Conservation (phyloP, 2,329 filamentous ascomycete genomes). For the Pseudocercospora cruenta region DNA sequence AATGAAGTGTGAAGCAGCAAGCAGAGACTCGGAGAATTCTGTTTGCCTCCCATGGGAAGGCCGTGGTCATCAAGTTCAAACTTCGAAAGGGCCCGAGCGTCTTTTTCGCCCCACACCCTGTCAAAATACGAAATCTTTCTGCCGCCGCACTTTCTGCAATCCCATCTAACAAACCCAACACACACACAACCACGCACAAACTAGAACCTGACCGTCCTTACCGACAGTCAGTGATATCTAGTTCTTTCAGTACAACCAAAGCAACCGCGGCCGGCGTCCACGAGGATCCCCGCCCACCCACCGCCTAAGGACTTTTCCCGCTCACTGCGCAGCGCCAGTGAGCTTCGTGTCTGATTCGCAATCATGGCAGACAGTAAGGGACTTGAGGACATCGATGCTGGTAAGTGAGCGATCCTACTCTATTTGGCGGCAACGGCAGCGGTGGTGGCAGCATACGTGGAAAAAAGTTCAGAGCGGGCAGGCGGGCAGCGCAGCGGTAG, state of each 20-base stretch:
- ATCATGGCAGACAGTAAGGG: slow-evolving; percentile 99
- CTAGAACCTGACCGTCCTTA: slow-evolving; percentile 51
- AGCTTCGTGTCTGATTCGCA: slow-evolving; percentile 59
- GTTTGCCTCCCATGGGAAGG: not conserved
- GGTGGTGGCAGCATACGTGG: not conserved
- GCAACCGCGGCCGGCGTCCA: slow-evolving; percentile 43
- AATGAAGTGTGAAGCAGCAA: not conserved
- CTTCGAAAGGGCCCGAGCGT: not conserved
- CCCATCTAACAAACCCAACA: slow-evolving; percentile 14
- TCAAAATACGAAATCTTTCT: slow-evolving; percentile 5
- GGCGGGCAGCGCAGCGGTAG: slow-evolving; percentile 5
- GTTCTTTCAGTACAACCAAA: slow-evolving; percentile 40
- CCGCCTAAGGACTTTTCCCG: slow-evolving; percentile 51
- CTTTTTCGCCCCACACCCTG: not conserved
- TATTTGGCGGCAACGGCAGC: slow-evolving; percentile 9
- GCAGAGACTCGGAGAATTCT: not conserved
- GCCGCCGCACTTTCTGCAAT: slow-evolving; percentile 7
- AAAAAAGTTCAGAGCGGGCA: slow-evolving; percentile 7
- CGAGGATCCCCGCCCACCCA: slow-evolving; percentile 45
- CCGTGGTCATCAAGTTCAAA: not conserved
- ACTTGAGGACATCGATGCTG: slow-evolving; percentile 96
- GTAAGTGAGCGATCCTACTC: slow-evolving; percentile 60
- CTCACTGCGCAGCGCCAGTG: slow-evolving; percentile 80
- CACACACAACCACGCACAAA: slow-evolving; percentile 34
- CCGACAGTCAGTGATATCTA: slow-evolving; percentile 53